Evolutionary conservation across 2,329 filamentous ascomycete genomes (phyloP), one percentile per base, ranked within the genome.

Genomic region (Exophiala sideris): DNA sequence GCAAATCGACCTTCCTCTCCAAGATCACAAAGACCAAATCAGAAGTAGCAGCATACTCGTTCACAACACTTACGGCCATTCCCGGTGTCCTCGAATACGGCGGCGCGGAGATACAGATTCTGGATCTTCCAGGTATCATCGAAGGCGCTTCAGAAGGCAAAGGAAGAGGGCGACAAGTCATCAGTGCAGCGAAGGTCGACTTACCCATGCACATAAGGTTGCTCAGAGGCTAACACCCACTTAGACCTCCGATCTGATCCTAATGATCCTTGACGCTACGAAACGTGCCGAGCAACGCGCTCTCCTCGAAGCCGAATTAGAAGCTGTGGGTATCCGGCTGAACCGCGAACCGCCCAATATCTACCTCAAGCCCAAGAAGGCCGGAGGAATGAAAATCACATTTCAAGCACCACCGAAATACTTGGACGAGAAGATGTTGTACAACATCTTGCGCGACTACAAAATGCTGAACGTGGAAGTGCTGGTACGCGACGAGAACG

Each of bases 381-480:
- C 92, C 0, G 94, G 94, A 52, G 94, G 95, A 56, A 94, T 99
- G 89, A 99, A 99, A 74, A 96, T 99, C 69, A 97, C 89, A 12
- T 99, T 99, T 74, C 86, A 91, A 67, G 75, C 84, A 3, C 88
- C 94, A 2, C 92, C 94, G 3, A 97, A 97, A 72, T 76, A 87
- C 56, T 78, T 99, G 54, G 94, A 99, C 72, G 92, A 99, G 72
- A 96, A 95, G 76, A 96, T 99, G 89, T 80, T 99, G 56, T 95
- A 87, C 79, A 96, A 96, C 76, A 96, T 99, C 68, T 80, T 99
- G 47, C 87, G 90, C 63, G 94, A 99, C 79, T 99, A 99, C 84
- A 96, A 96, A 77, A 91, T 99, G 65, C 83, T 99, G 56, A 99
- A 99, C 77, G 94, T 88, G 73, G 94, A 99, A 71, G 91, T 99